phyloP scores from a whole-genome alignment of 2,329 filamentous ascomycete genomes.

The Trichoderma sp. region DNA sequence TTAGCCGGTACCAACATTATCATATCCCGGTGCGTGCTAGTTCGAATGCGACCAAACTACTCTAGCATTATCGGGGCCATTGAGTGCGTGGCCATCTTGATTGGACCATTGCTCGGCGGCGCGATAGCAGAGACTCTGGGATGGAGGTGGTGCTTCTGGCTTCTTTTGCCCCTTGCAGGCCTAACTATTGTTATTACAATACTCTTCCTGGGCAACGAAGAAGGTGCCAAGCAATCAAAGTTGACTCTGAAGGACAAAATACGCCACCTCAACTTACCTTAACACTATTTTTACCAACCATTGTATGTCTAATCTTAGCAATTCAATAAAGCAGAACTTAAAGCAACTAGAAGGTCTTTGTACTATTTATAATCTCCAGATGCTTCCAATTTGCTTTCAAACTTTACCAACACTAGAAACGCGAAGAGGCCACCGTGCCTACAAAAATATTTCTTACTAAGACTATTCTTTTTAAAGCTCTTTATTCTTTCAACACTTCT shows the following conservation, averaged over 20 bases:
- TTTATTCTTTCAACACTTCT: conserved; percentile 1
- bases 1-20: not conserved
- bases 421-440: not conserved
- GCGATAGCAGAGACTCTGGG: conserved; percentile 7
- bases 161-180: not conserved
- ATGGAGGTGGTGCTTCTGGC: conserved; percentile 19
- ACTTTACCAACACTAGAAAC: not conserved
- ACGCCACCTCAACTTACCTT: not conserved
- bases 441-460: not conserved
- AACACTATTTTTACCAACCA: not conserved
- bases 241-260: not conserved
- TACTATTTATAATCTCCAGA: not conserved
- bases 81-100: conserved; percentile 11
- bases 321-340: not conserved
- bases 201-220: not conserved
- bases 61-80: conserved; percentile 4
- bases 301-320: not conserved
- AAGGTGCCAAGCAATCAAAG: not conserved
- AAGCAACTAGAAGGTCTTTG: conserved; percentile 1
- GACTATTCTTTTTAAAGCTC: not conserved
- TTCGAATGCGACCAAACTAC: not conserved
- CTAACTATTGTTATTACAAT: not conserved
- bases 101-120: conserved; percentile 19
- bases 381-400: not conserved
- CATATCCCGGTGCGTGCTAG: not conserved